phyloP scores from a whole-genome alignment of 1,284 basidiomycete species.

The Leucoagaricus sp. region DNA sequence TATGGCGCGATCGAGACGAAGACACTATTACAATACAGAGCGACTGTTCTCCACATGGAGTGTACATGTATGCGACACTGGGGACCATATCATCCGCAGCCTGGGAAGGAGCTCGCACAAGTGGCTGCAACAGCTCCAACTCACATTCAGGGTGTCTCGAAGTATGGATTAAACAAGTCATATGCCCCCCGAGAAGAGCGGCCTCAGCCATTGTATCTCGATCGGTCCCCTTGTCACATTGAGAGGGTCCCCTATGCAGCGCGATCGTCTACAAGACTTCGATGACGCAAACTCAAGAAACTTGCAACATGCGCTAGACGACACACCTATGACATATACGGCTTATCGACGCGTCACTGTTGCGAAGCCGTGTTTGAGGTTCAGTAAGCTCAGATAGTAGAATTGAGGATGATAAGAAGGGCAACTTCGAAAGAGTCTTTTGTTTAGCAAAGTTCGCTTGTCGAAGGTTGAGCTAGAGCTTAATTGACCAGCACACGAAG shows the following conservation, averaged over 20 bases:
- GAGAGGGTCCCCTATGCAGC: background rate
- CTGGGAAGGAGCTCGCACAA: background rate
- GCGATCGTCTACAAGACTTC: background rate
- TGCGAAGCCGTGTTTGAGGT: too few relatives aligned
- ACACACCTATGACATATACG: background rate
- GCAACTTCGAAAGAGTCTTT: too few relatives aligned
- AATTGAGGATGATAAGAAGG: background rate
- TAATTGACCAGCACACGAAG: background rate
- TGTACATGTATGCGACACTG: background rate
- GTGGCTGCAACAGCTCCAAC: background rate
- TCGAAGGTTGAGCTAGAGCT: background rate
- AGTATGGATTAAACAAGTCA: background rate
- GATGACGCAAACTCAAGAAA: slow-evolving; percentile 1
- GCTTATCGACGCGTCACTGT: background rate
- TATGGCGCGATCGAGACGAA: background rate
- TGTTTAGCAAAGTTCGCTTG: too few relatives aligned
- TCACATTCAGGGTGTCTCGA: background rate
- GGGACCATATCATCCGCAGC: background rate
- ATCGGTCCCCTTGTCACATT: background rate
- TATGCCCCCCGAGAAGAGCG: background rate
- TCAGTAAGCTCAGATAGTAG: background rate
- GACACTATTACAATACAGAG: background rate
- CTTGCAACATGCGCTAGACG: background rate
- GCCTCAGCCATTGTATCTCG: background rate
- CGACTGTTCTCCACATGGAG: background rate